Conservation (phyloP, 805 yeast genomes). For the Yamadazyma takamatsuzukensis region DNA sequence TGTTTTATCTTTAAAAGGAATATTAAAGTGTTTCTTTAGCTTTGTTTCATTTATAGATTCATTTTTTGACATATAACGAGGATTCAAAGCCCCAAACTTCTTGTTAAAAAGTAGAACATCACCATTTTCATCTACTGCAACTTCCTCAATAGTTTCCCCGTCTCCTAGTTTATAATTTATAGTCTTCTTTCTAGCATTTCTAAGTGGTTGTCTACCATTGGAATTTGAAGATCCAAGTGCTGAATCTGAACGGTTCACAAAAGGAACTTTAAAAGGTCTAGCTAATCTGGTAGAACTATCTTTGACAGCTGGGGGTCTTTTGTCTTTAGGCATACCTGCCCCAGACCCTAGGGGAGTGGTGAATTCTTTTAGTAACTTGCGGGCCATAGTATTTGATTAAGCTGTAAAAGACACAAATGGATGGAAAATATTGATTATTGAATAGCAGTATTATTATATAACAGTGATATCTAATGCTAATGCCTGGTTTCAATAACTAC, state of each 20-base stretch:
- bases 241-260: slow-evolving; percentile 21
- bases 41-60: slow-evolving; percentile 34
- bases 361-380: slow-evolving; percentile 36
- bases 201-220: slow-evolving; percentile 11
- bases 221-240: slow-evolving; percentile 7
- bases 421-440: too few species aligned
- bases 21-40: slow-evolving; percentile 45
- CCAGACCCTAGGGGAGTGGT: slow-evolving; percentile 62
- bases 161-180: slow-evolving; percentile 30
- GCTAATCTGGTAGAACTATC: slow-evolving; percentile 52
- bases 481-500: too few species aligned
- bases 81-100: slow-evolving; percentile 57
- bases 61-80: slow-evolving; percentile 46
- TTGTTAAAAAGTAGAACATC: slow-evolving; percentile 19
- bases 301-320: slow-evolving; percentile 50
- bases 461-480: too few species aligned
- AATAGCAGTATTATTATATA: too few species aligned
- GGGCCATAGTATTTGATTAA: too few species aligned
- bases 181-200: slow-evolving; percentile 28
- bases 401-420: too few species aligned
- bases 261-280: slow-evolving; percentile 69
- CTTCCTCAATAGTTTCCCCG: slow-evolving; percentile 12
- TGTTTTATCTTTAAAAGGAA: slow-evolving; percentile 50
- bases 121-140: slow-evolving; percentile 27
- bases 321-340: slow-evolving; percentile 57